These are phyloP conservation scores for Linaria vulgaris DNA, from an alignment of 257 asterid species.

Conservation along the genomic window DNA sequence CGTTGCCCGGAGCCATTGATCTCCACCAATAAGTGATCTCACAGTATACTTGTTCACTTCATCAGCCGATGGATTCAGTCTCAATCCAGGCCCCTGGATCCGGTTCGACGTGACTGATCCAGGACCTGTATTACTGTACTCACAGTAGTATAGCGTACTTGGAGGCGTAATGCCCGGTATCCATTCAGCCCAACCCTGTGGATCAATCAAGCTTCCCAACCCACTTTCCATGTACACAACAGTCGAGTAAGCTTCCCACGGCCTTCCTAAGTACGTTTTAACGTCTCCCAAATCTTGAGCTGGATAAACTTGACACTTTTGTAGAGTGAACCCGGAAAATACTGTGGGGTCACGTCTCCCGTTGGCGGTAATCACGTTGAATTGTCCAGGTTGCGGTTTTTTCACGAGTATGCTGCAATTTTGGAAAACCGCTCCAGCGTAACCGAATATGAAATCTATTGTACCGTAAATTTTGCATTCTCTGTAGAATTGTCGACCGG, in stretches of 20 bases:
- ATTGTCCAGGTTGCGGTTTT: slow-evolving; percentile 1
- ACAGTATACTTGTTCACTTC: slow-evolving; percentile 36
- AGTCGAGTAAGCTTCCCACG: slow-evolving; percentile 45
- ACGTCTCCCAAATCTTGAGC: slow-evolving; percentile 34
- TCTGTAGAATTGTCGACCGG: slow-evolving; percentile 12
- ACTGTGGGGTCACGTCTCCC: background rate
- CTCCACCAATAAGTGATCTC: slow-evolving; percentile 37
- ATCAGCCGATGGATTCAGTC: slow-evolving; percentile 23
- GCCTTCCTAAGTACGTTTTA: slow-evolving; percentile 40
- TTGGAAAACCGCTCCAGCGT: slow-evolving; percentile 9
- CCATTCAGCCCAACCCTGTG: slow-evolving; percentile 49
- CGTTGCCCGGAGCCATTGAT: slow-evolving; percentile 36
- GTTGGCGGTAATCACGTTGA: background rate
- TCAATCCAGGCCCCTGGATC: slow-evolving; percentile 46
- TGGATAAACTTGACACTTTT: slow-evolving; percentile 35
- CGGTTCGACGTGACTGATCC: slow-evolving; percentile 40
- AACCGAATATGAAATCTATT: background rate
- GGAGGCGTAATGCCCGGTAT: slow-evolving; percentile 34
- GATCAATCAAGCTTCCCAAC: slow-evolving; percentile 35
- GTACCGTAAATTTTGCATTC: slow-evolving; percentile 15
- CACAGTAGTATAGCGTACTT: slow-evolving; percentile 40
- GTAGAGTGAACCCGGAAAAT: slow-evolving; percentile 40
- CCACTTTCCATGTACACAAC: slow-evolving; percentile 33
- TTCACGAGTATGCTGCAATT: background rate
- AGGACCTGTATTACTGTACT: slow-evolving; percentile 36